Base-by-base conservation (phyloP, 805 yeast genomes). In the Lachancea mirantina region DNA sequence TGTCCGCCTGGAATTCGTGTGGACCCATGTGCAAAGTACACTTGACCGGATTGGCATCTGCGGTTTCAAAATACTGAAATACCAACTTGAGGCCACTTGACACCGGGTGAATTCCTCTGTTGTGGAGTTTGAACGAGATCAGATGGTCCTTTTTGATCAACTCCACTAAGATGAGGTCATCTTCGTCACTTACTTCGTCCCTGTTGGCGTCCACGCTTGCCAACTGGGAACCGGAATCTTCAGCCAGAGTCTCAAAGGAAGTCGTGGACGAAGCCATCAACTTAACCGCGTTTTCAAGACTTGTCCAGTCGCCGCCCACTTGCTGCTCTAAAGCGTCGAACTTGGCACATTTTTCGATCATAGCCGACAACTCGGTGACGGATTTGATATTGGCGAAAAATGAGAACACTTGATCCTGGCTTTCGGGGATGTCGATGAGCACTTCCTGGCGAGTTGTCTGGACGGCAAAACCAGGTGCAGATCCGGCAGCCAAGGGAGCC, bases 331-430 rank as follows among this genome's bases (percentile, higher is more conserved):
- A 44, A 9, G 34, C 27, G 13, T 33, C 32, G 28, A 43, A 47
- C 11, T 35, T 39, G 21, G 40, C 35, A 26, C 41, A 47, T 6
- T 45, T 46, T 17, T 40, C 38, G 25, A 40, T 38, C 4, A 52
- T 29, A 6, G 41, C 42, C n/a, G 39, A 36, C 22, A 53, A 35
- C 19, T 44, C 39, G 7, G 24, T 31, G 19, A 34, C 41, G 2
- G 36, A 23, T 10, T 42, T 42, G n/a, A 50, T 32, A 5, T 46
- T 42, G 9, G 49, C 28, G 28, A 44, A 55, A 38, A 49, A 48
- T 5, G 50, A 46, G 32, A 47, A 48, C 7, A 52, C 24, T 5
- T 40, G 45, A 16, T 43, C 30, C 23, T 47, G 33, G 5, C 36
- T 28, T 13, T 41, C 42, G 2, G 50, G 44, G 14, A 53, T 41